Base-by-base conservation (phyloP, 2,329 filamentous ascomycete species). In the Clonostachys solani region DNA sequence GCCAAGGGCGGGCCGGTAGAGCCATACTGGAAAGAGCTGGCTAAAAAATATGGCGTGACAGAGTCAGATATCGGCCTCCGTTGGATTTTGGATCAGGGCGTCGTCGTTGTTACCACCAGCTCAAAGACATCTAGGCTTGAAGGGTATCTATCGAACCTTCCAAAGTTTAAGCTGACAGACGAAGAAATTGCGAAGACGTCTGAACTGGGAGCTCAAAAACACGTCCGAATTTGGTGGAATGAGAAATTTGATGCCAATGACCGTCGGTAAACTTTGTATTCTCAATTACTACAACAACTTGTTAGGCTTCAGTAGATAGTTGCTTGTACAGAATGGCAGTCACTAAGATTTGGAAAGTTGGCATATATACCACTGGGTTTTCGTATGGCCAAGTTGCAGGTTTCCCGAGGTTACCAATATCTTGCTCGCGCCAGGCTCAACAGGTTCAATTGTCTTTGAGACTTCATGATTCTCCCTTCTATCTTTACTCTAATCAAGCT, bases 51-150 rank as follows among this genome's bases (percentile, higher is more conserved):
- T 54, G 74, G 71, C n/a, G 80, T 83, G 37, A 71, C 68, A 5
- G 67, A 73, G 47, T 76, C 70, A 2, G 80, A 83, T 47, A 63
- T 85, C 45, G 78, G 77, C 13, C 62, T 86, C 54, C 66, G 81
- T 51, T 86, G 81, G 81, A 63, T 66, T 23, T 60, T 86, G 35
- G 81, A 86, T 55, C 77, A 81, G 59, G 81, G 75, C 29, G 62
- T 82, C 40, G 73, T 83, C 23, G 71, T 69, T 4, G 58, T 86
- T 46, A 84, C 81, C 1, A 86, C 83, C 10, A 84, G 78, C 56
- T 67, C 67, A 36, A 86, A 73, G 54, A 71, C 78, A 57, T 69
- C 80, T 52, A 69, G 84, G 43, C 64, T 87, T 50, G 69, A 76
- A 58, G 69, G 70, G n/a, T 84, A 79, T 56, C 53, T 80, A 48